phyloP scores from a whole-genome alignment of 2,329 filamentous ascomycete genomes.

The Nannizzia gypsea region DNA sequence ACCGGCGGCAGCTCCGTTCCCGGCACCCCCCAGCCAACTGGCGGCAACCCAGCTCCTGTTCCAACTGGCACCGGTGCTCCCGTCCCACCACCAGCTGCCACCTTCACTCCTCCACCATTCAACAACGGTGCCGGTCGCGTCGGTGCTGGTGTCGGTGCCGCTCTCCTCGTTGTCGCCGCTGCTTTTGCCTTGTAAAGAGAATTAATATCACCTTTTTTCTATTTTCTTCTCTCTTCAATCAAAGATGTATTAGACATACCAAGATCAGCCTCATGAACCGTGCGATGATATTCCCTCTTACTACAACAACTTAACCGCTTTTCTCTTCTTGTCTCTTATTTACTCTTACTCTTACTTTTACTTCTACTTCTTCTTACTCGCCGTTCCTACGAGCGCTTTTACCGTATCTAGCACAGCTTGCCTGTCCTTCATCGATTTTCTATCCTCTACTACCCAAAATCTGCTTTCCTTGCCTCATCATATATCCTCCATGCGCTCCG shows the following conservation, averaged over 20 bases:
- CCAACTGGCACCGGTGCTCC: conserved; percentile 13
- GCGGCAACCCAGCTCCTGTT: conserved; percentile 9
- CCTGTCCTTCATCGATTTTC: background rate
- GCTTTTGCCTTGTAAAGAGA: conserved; percentile 15
- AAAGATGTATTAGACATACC: background rate
- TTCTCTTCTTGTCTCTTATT: conserved; percentile 1
- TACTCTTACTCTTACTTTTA: background rate
- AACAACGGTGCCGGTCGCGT: conserved; percentile 13
- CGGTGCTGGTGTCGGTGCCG: conserved; percentile 12
- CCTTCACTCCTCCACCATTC: conserved; percentile 8
- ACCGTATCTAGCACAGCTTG: background rate
- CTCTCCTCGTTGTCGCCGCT: conserved; percentile 13
- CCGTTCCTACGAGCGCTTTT: background rate
- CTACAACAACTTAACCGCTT: background rate
- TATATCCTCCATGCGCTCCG: background rate
- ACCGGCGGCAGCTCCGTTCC: background rate
- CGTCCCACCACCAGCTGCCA: conserved; percentile 9
- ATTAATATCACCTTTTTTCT: background rate
- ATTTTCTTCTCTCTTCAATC: background rate
- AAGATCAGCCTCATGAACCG: conserved; percentile 6
- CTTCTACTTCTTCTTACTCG: background rate
- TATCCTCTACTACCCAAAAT: background rate
- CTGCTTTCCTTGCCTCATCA: background rate
- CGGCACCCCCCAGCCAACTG: conserved; percentile 14
- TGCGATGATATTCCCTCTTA: conserved; percentile 2